Evolutionary conservation across 169 alveolate genomes (phyloP), one percentile per base, ranked within the genome.

Genomic region (Cryptosporidium bovis): DNA sequence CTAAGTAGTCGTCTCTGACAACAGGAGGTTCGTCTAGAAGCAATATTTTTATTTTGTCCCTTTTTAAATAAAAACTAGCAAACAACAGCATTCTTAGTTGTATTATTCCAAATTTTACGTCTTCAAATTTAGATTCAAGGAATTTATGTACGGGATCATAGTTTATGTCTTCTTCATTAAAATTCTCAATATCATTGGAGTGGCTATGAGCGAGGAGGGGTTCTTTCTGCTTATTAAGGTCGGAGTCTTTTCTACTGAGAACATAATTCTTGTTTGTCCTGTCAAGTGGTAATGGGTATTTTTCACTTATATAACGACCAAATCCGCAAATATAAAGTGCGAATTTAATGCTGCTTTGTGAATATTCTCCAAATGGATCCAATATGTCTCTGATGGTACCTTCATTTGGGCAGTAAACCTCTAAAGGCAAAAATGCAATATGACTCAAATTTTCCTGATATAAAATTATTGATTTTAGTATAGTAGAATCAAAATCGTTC

Each of bases 1-100:
- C 50, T 6, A 1, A 36, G 20, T 5, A 15, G 15, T 60, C 53
- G n/a, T 53, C 51, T 34, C 27, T n/a, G 56, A 77, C 16, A 24
- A 77, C 87, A 20, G 87, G 87, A 50, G 87, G 87, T 44, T 77
- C 87, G 69, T 77, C 87, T 4, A 77, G 64, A 15, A 77, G 65
- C 13, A 77, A 13, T 18, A 77, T 77, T 48, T 66, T 77, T 36
- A 77, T 24, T 48, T 77, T 44, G 15, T 77, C 31, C 13, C 64
- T 56, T 31, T 60, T 77, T 8, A 77, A 33, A 53, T 58, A 77
- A 50, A 60, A 77, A 40, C 36, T 56, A 7, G 64, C 87, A 77
- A 77, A 77, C 13, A 77, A 53, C 18, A 77, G 64, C 87, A 77
- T 77, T 60, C 87, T 77, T 53, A 77, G 13, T 60, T 77, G 87